These are phyloP conservation scores for Silene noctiflora DNA, from an alignment of 179 eudicot species.

Conservation along the genomic window DNA sequence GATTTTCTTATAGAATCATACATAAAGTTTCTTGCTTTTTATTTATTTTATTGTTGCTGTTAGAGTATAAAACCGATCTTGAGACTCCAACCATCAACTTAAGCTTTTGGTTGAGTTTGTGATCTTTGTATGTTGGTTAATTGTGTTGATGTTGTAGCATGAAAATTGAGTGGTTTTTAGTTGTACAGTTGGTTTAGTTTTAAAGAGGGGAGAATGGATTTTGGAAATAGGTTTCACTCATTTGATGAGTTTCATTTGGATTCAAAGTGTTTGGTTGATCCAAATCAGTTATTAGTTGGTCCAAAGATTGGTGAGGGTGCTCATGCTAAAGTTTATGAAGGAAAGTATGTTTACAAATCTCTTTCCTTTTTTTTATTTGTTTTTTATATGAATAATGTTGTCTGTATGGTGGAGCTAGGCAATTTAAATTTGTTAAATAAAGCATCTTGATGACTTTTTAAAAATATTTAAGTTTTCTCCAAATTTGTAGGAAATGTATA, in stretches of 20 bases:
- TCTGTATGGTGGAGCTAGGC: constrained; percentile 8
- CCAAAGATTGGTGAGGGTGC: constrained; percentile 99
- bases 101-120: not conserved
- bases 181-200: constrained; percentile 10
- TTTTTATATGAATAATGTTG: constrained; percentile 11
- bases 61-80: too few relatives aligned
- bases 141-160: not conserved
- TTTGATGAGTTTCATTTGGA: constrained; percentile 68
- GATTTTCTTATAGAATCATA: not conserved
- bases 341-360: constrained; percentile 64
- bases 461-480: not conserved
- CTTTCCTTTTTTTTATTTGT: not conserved
- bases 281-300: constrained; percentile 85
- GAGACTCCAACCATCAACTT: too few relatives aligned
- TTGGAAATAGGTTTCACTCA: constrained; percentile 56
- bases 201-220: constrained; percentile 50
- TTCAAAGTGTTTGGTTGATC: constrained; percentile 90
- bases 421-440: not conserved
- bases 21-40: not conserved
- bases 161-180: constrained; percentile 21
- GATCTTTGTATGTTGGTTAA: not conserved
- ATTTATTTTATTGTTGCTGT: not conserved
- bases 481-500: constrained; percentile 10
- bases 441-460: not conserved
- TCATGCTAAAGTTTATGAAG: constrained; percentile 95